Percentiles rank a stretch among this genome's conserved stretches.
Conservation (phyloP, 306 rosid species). For the Casuarina glauca region DNA sequence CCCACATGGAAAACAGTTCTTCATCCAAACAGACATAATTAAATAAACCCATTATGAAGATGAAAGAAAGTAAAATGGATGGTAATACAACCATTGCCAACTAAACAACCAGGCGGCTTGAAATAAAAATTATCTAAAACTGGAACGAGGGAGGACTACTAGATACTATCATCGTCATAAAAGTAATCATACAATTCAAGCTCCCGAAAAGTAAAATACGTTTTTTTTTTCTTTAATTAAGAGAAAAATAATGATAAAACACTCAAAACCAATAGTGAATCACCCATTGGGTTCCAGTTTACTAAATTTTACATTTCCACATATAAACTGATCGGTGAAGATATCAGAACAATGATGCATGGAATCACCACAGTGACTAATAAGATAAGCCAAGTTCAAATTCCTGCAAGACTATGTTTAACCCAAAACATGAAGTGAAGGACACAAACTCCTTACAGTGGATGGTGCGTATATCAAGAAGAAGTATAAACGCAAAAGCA, state of each 20-base stretch:
- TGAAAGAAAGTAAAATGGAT: background rate
- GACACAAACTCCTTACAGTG: background rate
- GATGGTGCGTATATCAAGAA: background rate
- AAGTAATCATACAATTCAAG: too few species aligned
- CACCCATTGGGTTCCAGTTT: background rate
- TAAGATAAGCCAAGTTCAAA: background rate
- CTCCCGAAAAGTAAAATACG: background rate
- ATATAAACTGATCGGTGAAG: background rate
- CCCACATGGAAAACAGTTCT: background rate
- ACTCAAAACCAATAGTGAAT: background rate
- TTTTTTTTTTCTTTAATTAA: too few species aligned
- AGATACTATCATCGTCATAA: background rate
- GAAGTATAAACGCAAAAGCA: background rate
- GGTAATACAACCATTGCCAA: background rate
- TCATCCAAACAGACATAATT: background rate
- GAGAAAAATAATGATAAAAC: background rate
- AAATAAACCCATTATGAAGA: background rate
- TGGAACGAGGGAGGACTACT: background rate
- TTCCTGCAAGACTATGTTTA: background rate
- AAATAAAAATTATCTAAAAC: background rate
- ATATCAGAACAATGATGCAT: background rate
- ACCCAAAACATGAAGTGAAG: background rate
- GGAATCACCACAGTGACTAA: background rate
- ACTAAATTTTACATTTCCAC: background rate
- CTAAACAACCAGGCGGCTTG: background rate